Conservation (phyloP, 139 green algal species). For the Chlorokybus atmophyticus region DNA sequence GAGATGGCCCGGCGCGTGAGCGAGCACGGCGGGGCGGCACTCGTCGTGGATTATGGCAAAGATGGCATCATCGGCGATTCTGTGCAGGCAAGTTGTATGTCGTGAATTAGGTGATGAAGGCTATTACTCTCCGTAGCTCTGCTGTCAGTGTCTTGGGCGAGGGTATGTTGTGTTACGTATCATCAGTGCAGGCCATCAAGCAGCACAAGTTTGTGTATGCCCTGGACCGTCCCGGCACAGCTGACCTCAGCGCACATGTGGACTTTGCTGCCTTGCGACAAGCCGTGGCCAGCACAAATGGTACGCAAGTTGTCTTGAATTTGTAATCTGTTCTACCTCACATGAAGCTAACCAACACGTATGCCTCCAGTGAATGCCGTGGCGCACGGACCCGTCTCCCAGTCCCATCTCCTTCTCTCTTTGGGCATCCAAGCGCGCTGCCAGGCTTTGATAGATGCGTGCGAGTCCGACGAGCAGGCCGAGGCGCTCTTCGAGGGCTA, state of each 20-base stretch:
- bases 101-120: not conserved
- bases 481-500: no score
- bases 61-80: conserved; percentile 53
- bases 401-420: no score
- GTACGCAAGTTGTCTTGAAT: no score
- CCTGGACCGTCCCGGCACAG: conserved; percentile 57
- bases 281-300: no score
- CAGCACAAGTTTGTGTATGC: conserved; percentile 47
- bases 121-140: conserved; percentile 4
- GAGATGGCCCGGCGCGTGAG: conserved; percentile 51
- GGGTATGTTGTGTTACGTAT: not conserved
- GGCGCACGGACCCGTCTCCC: no score
- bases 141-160: not conserved
- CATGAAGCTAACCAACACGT: no score
- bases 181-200: conserved; percentile 29
- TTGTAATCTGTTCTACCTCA: no score
- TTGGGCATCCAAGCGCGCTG: no score
- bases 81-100: conserved; percentile 36
- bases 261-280: conserved; percentile 57
- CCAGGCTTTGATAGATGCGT: no score
- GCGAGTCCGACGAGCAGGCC: no score
- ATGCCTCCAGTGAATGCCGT: no score
- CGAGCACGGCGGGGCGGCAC: conserved; percentile 55
- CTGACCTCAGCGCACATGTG: conserved; percentile 81
- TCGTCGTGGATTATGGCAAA: conserved; percentile 90